These are phyloP conservation scores for Eragrostis nindensis DNA, from an alignment of 176 grass and related monocot species.

Conservation along the genomic window DNA sequence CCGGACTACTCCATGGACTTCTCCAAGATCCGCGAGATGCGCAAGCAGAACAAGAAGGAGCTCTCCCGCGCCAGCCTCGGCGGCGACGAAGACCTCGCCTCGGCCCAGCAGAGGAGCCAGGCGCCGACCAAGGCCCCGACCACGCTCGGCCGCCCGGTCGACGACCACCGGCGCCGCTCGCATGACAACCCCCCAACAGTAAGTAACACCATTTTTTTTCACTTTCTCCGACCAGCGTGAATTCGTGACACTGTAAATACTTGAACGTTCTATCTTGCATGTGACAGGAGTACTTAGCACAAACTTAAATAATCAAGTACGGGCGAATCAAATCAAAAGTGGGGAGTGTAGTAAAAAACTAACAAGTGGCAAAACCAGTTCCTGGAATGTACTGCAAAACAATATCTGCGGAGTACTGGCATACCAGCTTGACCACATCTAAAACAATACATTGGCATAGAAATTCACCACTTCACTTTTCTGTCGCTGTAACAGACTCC, in stretches of 20 bases:
- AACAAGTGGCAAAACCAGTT: constrained; percentile 21
- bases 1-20: constrained; percentile 98
- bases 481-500: neutral
- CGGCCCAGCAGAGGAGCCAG: constrained; percentile 9
- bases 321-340: constrained; percentile 25
- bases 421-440: neutral
- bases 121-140: constrained; percentile 12
- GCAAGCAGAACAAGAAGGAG: constrained; percentile 97
- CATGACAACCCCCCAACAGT: constrained; percentile 68
- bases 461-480: neutral
- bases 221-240: neutral
- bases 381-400: constrained; percentile 32
- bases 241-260: neutral
- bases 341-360: neutral
- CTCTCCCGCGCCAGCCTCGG: constrained; percentile 74
- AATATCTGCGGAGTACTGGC: too few species aligned
- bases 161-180: constrained; percentile 55
- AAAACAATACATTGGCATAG: neutral
- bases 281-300: constrained; percentile 21
- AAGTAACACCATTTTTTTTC: neutral
- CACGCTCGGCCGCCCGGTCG: constrained; percentile 36
- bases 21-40: constrained; percentile 98
- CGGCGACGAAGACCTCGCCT: constrained; percentile 66
- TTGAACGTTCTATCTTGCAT: neutral
- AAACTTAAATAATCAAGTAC: constrained; percentile 22